Evolutionary conservation across 1,139 yeast genomes (phyloP), one percentile per base, ranked within the genome.

Genomic region (Geotrichum carabidarum): DNA sequence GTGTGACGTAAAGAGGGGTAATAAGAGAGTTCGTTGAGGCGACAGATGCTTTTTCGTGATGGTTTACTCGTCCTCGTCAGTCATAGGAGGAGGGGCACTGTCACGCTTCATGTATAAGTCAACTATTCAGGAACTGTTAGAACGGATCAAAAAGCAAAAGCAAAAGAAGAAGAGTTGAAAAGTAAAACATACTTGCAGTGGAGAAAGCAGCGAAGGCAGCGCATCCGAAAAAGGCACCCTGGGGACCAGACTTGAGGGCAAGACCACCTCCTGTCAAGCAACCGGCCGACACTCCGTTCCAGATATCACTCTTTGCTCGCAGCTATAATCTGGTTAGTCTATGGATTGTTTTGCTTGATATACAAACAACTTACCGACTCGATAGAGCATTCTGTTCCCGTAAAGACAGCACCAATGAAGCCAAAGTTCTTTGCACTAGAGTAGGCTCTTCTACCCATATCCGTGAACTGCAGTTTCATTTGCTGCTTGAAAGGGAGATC

Each of bases 191-290:
- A 63, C 65, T 86, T 8, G 98, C 98, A 8, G 95, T 84, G 56
- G 95, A 86, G 69, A 93, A 93, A 3, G 95, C 96, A 14, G 99
- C 98, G 75, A 93, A 93, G 12, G 98, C 99, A 35, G 95, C 97
- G 76, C 98, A 93, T 1, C 99, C 99, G 57, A 91, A 71, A 36
- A 82, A 64, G 0, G 96, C 95, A 34, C 96, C 95, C 65, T 85
- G 91, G 1, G 99, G 99, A 1, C 99, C 99, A 43, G 93, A 83
- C 68, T 86, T 88, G 61, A 87, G 79, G 2, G 98, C 95, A 57
- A 93, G 78, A 0, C 96, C 98, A 9, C 79, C 80, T 46, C 98
- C 99, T 0, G 99, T 93, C 54, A 91, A 76, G 71, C 98, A 93
- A 1, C 99, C 99, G 4, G 99, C 98, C 53, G 82, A 78, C 2